These are phyloP conservation scores for Neurospora hispaniola DNA, from an alignment of 495 filamentous ascomycete genomes.

Conservation along the genomic window DNA sequence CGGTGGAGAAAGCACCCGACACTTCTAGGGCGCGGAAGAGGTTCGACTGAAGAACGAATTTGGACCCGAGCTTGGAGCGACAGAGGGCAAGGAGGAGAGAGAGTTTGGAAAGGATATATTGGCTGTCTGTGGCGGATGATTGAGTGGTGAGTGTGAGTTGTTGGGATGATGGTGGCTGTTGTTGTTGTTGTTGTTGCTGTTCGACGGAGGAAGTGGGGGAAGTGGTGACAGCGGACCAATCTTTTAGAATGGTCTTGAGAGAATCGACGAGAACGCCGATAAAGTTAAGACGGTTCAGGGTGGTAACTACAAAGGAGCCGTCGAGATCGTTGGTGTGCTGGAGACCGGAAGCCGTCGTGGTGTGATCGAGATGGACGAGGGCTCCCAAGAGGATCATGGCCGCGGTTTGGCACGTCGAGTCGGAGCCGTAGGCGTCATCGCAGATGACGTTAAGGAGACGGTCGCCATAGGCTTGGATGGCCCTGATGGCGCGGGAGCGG, in stretches of 20 bases:
- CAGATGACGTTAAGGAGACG: slow-evolving; percentile 75
- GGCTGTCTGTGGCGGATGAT: slow-evolving; percentile 16
- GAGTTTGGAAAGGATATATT: slow-evolving; percentile 66
- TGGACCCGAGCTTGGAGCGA: slow-evolving; percentile 69
- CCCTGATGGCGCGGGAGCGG: slow-evolving; percentile 56
- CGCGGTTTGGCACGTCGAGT: slow-evolving; percentile 68
- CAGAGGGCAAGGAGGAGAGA: slow-evolving; percentile 75
- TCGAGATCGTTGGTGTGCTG: slow-evolving; percentile 31
- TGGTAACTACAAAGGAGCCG: slow-evolving; percentile 60
- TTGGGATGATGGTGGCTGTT: slow-evolving; percentile 1
- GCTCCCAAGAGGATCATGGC: slow-evolving; percentile 67
- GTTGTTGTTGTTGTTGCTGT: background rate
- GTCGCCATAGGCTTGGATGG: slow-evolving; percentile 66
- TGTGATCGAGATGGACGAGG: slow-evolving; percentile 54
- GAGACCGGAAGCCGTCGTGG: background rate
- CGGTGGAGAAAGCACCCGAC: slow-evolving; percentile 73
- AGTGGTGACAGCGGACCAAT: slow-evolving; percentile 33
- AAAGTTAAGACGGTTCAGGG: slow-evolving; percentile 78
- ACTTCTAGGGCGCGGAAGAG: slow-evolving; percentile 75
- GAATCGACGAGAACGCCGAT: slow-evolving; percentile 78
- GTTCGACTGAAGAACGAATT: slow-evolving; percentile 71
- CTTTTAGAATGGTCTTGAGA: slow-evolving; percentile 57
- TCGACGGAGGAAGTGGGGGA: background rate
- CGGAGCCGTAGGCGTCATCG: slow-evolving; percentile 84
- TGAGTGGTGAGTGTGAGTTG: slow-evolving; percentile 8